A percentile compares a stretch with the other conserved stretches of the same genome.
These are phyloP conservation scores for Reticulascus tulasneorum DNA, from an alignment of 2,329 filamentous ascomycete genomes.

Conservation along the genomic window DNA sequence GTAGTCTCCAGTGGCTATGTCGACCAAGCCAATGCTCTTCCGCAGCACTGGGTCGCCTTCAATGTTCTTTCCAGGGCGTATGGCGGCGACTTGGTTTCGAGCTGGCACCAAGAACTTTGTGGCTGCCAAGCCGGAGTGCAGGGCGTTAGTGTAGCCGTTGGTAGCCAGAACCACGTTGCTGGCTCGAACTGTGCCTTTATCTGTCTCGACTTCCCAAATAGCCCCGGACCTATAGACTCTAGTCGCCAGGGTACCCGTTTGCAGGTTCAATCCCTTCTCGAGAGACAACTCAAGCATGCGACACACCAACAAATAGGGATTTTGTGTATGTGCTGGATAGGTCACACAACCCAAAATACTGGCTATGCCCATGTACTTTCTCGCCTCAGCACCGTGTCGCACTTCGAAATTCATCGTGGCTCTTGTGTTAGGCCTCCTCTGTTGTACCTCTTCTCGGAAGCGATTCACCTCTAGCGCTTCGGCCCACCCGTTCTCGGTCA, in stretches of 20 bases:
- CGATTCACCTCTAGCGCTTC: slow-evolving; percentile 3
- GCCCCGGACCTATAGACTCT: slow-evolving; percentile 13
- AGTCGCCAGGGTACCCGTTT: slow-evolving; percentile 46
- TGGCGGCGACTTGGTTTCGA: slow-evolving; percentile 46
- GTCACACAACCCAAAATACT: slow-evolving; percentile 18
- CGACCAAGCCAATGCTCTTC: no score
- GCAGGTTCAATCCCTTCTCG: slow-evolving; percentile 42
- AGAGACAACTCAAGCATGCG: slow-evolving; percentile 43
- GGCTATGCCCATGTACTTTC: slow-evolving; percentile 11
- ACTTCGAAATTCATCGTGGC: slow-evolving; percentile 17
- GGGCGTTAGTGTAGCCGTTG: slow-evolving; percentile 46
- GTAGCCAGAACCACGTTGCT: slow-evolving; percentile 46
- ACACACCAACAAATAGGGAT: slow-evolving; percentile 18
- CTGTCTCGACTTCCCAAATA: slow-evolving; percentile 37
- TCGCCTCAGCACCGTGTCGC: slow-evolving; percentile 16
- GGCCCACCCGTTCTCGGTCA: slow-evolving; percentile 5
- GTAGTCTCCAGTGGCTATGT: no score
- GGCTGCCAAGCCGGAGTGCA: slow-evolving; percentile 40
- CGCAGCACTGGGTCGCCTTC: slow-evolving; percentile 17
- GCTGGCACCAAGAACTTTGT: slow-evolving; percentile 40
- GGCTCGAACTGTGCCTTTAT: slow-evolving; percentile 36
- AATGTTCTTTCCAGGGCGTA: slow-evolving; percentile 25
- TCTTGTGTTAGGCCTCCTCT: slow-evolving; percentile 16
- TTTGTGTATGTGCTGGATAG: slow-evolving; percentile 17
- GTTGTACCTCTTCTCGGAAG: slow-evolving; percentile 6